Conservation (phyloP, 225 moss, liverwort and hornwort genomes). For the Ulota crispa region DNA sequence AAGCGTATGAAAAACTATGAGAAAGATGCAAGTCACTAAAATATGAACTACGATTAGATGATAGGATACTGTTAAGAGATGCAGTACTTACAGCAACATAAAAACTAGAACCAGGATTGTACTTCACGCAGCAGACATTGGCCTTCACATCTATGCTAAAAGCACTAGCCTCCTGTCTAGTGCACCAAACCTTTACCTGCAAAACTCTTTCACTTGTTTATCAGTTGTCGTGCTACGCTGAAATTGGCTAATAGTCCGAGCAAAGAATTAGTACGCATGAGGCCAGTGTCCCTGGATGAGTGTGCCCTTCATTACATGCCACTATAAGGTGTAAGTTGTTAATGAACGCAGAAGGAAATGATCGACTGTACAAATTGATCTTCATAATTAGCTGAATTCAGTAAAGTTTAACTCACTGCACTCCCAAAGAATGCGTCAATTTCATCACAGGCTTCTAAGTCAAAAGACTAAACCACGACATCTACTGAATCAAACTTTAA, state of each 20-base stretch:
- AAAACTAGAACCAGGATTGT: conserved; percentile 85
- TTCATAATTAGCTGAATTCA: not conserved
- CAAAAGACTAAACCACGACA: not conserved
- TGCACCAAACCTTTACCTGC: conserved; percentile 94
- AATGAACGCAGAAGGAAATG: not conserved
- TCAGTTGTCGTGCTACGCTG: not conserved
- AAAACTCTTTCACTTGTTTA: conserved; percentile 9
- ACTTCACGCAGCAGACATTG: conserved; percentile 95
- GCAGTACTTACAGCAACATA: conserved; percentile 73
- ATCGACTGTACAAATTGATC: not conserved
- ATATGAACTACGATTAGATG: not conserved
- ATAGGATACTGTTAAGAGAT: not conserved
- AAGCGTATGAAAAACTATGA: not conserved
- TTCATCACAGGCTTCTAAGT: conserved; percentile 12
- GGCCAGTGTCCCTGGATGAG: not conserved
- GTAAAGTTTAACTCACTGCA: not conserved
- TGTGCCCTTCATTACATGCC: not conserved
- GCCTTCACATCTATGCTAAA: conserved; percentile 89
- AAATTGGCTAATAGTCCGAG: not conserved
- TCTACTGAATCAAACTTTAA: conserved; percentile 8
- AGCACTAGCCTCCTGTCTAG: conserved; percentile 78
- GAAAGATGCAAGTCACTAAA: not conserved
- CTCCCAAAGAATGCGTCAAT: not conserved
- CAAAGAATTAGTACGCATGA: not conserved
- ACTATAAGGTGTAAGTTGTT: not conserved